Conservation (phyloP, 1,284 basidiomycete genomes). For the Lignosus rhinocerotis region DNA sequence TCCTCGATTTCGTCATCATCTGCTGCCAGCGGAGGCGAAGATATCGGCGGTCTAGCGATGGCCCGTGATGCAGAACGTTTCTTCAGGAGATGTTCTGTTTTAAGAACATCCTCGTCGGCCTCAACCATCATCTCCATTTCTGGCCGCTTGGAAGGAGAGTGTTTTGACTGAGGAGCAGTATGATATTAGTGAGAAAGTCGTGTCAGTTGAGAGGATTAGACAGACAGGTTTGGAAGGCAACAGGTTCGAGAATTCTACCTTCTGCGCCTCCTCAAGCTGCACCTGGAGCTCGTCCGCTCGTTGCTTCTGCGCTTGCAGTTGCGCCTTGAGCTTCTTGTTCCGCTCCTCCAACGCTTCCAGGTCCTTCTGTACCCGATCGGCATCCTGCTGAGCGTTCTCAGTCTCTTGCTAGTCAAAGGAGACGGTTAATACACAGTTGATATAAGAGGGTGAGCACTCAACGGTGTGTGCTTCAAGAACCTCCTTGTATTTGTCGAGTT, state of each 20-base stretch:
- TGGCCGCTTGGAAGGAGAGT: not conserved
- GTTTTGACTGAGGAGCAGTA: not conserved
- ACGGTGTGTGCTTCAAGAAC: conserved; percentile 22
- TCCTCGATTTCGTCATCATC: conserved; percentile 24
- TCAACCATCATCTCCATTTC: conserved; percentile 3
- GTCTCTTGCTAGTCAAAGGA: conserved; percentile 33
- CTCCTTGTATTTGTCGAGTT: conserved; percentile 28
- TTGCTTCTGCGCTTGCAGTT: conserved; percentile 37
- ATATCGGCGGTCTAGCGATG: not conserved
- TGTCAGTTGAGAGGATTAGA: not conserved
- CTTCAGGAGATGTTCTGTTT: conserved; percentile 6
- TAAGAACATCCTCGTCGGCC: conserved; percentile 6
- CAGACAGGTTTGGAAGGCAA: conserved; percentile 9
- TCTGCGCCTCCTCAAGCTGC: conserved; percentile 3
- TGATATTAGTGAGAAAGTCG: not conserved
- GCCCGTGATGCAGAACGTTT: not conserved
- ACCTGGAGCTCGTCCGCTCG: conserved; percentile 16
- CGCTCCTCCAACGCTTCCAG: conserved; percentile 34
- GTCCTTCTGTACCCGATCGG: conserved; percentile 33
- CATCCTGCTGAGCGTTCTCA: conserved; percentile 35
- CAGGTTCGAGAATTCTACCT: not conserved
- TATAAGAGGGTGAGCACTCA: not conserved
- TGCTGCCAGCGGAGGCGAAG: not conserved
- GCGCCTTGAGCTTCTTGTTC: conserved; percentile 43
- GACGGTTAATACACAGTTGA: not conserved